Percentiles rank a stretch among this genome's conserved stretches.
These are phyloP conservation scores for Gomphus bonarii DNA, from an alignment of 1,284 basidiomycete species.

Conservation along the genomic window DNA sequence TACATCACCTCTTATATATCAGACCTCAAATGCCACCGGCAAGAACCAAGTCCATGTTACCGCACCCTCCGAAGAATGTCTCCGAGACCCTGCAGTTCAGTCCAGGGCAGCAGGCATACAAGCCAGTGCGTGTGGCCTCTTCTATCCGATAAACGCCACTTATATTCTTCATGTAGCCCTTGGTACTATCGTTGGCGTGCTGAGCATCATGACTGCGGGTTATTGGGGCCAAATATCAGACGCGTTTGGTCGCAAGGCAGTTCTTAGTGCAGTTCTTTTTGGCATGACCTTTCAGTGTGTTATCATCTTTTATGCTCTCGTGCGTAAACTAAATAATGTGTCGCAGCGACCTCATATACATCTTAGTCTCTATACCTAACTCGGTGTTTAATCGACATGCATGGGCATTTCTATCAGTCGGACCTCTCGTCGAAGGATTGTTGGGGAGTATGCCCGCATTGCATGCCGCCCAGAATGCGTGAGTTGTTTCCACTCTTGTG, in stretches of 20 bases:
- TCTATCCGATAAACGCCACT: neutral
- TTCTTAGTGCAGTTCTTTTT: neutral
- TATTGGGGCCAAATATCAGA: conserved; percentile 10
- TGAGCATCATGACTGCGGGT: conserved; percentile 8
- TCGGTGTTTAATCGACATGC: conserved; percentile 31
- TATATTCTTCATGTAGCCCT: neutral
- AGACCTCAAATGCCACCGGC: conserved; percentile 26
- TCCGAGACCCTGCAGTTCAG: conserved; percentile 54
- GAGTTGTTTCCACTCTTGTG: conserved; percentile 7
- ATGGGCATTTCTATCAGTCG: conserved; percentile 34
- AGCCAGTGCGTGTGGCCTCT: conserved; percentile 4
- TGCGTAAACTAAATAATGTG: neutral
- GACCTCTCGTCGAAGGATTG: conserved; percentile 37
- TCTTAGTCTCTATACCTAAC: conserved; percentile 33
- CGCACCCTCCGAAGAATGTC: conserved; percentile 41
- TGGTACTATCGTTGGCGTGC: conserved; percentile 3
- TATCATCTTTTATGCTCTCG: neutral
- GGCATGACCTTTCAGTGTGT: conserved; percentile 6
- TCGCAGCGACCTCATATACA: conserved; percentile 34
- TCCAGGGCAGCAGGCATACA: conserved; percentile 58
- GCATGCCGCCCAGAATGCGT: conserved; percentile 43
- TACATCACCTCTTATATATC: neutral
- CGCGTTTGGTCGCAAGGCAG: conserved; percentile 7
- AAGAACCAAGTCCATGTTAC: conserved; percentile 18
- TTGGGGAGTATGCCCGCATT: conserved; percentile 40